These are phyloP conservation scores for Penicillium sp. DNA, from an alignment of 2,329 filamentous ascomycete species.

Conservation along the genomic window DNA sequence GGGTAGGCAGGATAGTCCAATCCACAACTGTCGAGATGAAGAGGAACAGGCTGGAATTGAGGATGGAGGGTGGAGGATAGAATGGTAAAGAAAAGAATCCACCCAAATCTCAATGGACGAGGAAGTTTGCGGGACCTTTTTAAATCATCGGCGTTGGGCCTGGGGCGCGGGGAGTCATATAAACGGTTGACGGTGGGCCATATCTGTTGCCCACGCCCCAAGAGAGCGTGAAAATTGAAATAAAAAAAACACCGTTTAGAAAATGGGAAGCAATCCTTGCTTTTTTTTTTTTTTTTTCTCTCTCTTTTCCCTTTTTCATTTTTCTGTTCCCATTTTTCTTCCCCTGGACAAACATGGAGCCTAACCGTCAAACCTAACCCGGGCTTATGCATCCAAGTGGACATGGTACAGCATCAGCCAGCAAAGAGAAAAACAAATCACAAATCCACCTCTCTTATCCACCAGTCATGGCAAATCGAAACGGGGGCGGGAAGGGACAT, in stretches of 20 bases:
- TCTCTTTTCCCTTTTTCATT: conserved; percentile 3
- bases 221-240: conserved; percentile 1
- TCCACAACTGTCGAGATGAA: no score
- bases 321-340: conserved; percentile 11
- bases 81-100: conserved; percentile 13
- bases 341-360: conserved; percentile 34
- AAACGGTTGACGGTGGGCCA: conserved; percentile 39
- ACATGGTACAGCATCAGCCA: conserved; percentile 34
- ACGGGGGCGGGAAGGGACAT: conserved; percentile 32
- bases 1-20: no score
- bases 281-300: conserved; percentile 1
- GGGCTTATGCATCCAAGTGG: conserved; percentile 40
- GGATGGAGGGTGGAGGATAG: conserved; percentile 5
- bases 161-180: conserved; percentile 40
- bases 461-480: no score
- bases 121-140: conserved; percentile 18
- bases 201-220: conserved; percentile 22
- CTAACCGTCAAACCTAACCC: conserved; percentile 38
- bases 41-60: conserved; percentile 4
- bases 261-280: background rate
- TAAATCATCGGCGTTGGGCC: conserved; percentile 24
- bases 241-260: conserved; percentile 2
- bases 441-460: conserved; percentile 29
- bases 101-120: conserved; percentile 15
- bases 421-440: no score